Evolutionary conservation across 2,329 filamentous ascomycete genomes (phyloP), one percentile per base, ranked within the genome.

Genomic region (Fusarium pininemorale): DNA sequence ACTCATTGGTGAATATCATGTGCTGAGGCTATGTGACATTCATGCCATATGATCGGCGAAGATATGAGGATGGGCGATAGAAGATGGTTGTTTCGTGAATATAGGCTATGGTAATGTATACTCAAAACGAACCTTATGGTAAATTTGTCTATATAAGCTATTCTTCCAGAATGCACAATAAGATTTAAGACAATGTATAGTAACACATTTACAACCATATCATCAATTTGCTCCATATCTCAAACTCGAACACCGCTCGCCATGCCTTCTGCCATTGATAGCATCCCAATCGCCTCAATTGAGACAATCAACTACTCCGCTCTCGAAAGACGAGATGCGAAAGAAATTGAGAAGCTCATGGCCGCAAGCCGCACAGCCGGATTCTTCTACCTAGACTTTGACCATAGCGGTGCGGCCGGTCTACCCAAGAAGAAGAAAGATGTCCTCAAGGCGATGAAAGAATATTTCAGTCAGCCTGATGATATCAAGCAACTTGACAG

Each of bases 81-180:
- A 15, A 15, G 8, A 35, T 15, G 32, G 32, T 16, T 15, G 32
- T 6, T 15, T 32, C 30, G 32, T 8, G 32, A 35, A 15, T 1
- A 35, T 2, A 35, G 6, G 2, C 2, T 16, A 15, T 35, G 32
- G 14, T 8, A 15, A 16, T 0, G 0, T 35, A 15, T 35, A 15
- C 14, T 35, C 7, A 35, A 7, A 35, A 35, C 32, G 14, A 3
- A 35, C 12, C 4, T 32, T 15, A 16, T 35, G 32, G 32, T 35
- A 15, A 16, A 35, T 8, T 35, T 35, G 32, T 35, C 45, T 48
- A 48, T 30, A 28, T 30, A 28, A 30, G 26, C 5, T 48, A 15
- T 15, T 6, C 5, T 20, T 48, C 20, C 20, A 10, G 45, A 26
- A 6, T 20, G 4, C 22, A 22, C 4, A 15, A 5, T 15, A 30